Evolutionary conservation across 371 early-diverging fungal genomes (phyloP).

Genomic region (Nematocida ausubeli): DNA sequence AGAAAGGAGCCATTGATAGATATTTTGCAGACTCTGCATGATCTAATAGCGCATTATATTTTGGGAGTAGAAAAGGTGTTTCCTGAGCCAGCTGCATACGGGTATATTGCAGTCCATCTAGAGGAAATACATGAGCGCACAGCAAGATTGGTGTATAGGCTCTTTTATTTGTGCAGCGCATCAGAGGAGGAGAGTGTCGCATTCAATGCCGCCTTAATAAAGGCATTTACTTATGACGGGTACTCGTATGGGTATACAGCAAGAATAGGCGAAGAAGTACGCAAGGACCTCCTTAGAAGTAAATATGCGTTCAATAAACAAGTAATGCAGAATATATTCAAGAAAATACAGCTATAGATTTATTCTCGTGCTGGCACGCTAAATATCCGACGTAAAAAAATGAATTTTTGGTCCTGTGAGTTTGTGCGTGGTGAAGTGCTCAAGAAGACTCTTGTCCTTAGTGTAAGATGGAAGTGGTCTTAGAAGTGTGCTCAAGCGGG

Average conservation of each 20-base stretch:
- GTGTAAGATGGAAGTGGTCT: background rate
- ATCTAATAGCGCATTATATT: background rate
- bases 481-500: background rate
- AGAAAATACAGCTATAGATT: background rate
- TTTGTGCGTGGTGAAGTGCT: constrained; percentile 12
- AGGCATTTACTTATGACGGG: constrained; percentile 35
- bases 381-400: background rate
- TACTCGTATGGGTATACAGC: constrained; percentile 41
- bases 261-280: background rate
- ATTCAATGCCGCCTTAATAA: background rate
- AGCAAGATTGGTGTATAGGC: background rate
- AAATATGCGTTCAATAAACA: constrained; percentile 40
- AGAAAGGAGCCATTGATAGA: background rate
- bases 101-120: background rate
- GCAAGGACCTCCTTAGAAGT: constrained; percentile 13
- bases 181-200: background rate
- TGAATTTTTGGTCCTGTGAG: background rate
- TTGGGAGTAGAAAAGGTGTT: constrained; percentile 6
- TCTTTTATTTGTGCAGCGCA: background rate
- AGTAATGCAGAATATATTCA: constrained; percentile 16
- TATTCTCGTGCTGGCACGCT: background rate
- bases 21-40: constrained; percentile 9
- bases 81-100: background rate
- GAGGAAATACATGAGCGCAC: constrained; percentile 9
- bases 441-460: background rate